phyloP scores from a whole-genome alignment of 805 yeast species.

The Saturnispora serradocipensis region DNA sequence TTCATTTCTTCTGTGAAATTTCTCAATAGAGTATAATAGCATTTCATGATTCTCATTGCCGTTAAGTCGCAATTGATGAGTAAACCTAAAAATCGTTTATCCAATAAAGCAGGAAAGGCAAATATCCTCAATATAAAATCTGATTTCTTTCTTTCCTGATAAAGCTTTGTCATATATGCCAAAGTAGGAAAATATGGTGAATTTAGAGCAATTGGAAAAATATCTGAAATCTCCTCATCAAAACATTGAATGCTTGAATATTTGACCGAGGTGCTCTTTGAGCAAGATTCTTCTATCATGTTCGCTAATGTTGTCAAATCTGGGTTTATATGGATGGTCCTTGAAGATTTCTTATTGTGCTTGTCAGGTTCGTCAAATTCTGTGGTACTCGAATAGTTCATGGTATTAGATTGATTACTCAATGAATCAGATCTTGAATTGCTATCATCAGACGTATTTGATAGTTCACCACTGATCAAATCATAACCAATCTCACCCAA shows the following conservation, averaged over 20 bases:
- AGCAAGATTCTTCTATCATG: conserved; percentile 7
- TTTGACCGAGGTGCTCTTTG: conserved; percentile 19
- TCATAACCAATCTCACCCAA: conserved; percentile 58
- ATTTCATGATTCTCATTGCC: conserved; percentile 87
- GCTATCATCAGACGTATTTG: conserved; percentile 19
- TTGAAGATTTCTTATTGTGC: not conserved
- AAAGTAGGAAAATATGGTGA: conserved; percentile 85
- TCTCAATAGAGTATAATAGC: conserved; percentile 73
- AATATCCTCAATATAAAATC: conserved; percentile 82
- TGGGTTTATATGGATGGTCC: conserved; percentile 14
- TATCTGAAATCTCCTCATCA: conserved; percentile 74
- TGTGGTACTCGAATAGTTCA: not conserved
- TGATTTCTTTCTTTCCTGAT: conserved; percentile 71
- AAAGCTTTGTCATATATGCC: conserved; percentile 76
- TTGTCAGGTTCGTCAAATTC: not conserved
- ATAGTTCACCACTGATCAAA: conserved; percentile 27
- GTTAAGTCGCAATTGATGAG: conserved; percentile 77
- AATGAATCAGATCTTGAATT: conserved; percentile 10
- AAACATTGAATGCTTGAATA: conserved; percentile 66
- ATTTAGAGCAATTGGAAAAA: conserved; percentile 74
- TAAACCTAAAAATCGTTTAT: conserved; percentile 65
- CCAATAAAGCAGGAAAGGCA: conserved; percentile 88
- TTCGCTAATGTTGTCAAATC: conserved; percentile 20
- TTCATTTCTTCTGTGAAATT: conserved; percentile 80
- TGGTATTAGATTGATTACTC: not conserved